phyloP scores from a whole-genome alignment of 805 yeast species.

The Ogataea haglerorum region DNA sequence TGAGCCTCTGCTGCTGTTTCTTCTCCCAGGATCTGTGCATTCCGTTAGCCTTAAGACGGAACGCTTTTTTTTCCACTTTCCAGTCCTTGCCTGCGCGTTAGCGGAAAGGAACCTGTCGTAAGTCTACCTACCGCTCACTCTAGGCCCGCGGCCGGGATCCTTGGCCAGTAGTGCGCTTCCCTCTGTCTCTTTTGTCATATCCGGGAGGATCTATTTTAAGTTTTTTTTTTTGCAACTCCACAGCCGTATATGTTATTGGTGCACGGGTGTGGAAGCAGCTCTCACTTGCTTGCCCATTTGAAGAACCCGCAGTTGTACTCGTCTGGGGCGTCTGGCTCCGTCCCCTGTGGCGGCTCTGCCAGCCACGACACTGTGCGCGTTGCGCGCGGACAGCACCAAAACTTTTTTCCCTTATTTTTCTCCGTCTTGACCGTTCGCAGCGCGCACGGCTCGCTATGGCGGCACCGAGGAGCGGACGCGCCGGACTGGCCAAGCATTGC shows the following conservation, averaged over 20 bases:
- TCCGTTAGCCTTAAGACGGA: slow-evolving; percentile 60
- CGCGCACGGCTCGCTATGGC: slow-evolving; percentile 45
- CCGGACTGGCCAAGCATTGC: slow-evolving; percentile 17
- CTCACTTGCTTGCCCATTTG: slow-evolving; percentile 42
- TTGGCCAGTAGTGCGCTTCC: not conserved
- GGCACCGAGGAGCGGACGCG: slow-evolving; percentile 39
- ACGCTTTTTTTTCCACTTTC: slow-evolving; percentile 67
- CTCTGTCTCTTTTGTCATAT: not conserved
- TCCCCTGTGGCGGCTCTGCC: not conserved
- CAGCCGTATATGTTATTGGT: not conserved
- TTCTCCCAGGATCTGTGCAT: slow-evolving; percentile 61
- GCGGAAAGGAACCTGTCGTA: not conserved
- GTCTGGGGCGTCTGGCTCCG: slow-evolving; percentile 5
- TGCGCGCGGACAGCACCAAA: slow-evolving; percentile 50
- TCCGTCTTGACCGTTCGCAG: slow-evolving; percentile 43
- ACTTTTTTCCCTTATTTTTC: slow-evolving; percentile 45
- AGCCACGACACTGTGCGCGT: slow-evolving; percentile 25
- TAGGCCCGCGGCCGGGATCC: slow-evolving; percentile 27
- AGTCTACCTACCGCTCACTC: slow-evolving; percentile 30
- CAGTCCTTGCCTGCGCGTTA: slow-evolving; percentile 54
- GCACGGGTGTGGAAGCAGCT: not conserved
- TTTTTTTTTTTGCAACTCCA: slow-evolving; percentile 1
- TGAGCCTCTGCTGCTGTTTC: slow-evolving; percentile 62
- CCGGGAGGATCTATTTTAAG: not conserved
- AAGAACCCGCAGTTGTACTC: slow-evolving; percentile 50